Conservation (phyloP, 192 early-diverging fungal genomes). For the Backusella luteola region DNA sequence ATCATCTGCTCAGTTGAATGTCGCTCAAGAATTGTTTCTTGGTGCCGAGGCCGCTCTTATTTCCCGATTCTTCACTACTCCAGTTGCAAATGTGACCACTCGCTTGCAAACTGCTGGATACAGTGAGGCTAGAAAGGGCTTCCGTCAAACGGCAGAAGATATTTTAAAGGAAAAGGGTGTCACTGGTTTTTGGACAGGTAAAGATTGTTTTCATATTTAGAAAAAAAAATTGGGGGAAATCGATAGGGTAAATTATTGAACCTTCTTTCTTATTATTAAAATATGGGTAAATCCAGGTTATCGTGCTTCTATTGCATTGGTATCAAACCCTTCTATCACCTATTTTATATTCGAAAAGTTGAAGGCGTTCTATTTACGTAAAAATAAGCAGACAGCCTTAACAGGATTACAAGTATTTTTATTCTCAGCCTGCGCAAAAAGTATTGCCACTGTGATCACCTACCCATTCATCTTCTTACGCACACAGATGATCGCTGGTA, state of each 20-base stretch:
- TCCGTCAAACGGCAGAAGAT: slow-evolving; percentile 31
- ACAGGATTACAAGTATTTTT: slow-evolving; percentile 44
- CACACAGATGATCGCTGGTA: slow-evolving; percentile 38
- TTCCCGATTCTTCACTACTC: slow-evolving; percentile 48
- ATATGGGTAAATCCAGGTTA: slow-evolving; percentile 29
- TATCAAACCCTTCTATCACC: slow-evolving; percentile 51
- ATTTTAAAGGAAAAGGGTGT: slow-evolving; percentile 44
- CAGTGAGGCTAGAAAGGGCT: slow-evolving; percentile 25
- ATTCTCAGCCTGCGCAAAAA: slow-evolving; percentile 46
- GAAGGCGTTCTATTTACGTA: slow-evolving; percentile 26
- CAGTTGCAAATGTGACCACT: slow-evolving; percentile 49
- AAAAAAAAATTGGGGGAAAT: background rate
- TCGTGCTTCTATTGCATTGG: slow-evolving; percentile 44
- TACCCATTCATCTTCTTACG: slow-evolving; percentile 51
- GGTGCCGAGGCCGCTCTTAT: slow-evolving; percentile 51
- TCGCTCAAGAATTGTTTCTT: slow-evolving; percentile 47
- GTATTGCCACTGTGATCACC: slow-evolving; percentile 47
- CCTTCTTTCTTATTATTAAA: background rate
- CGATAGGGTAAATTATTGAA: background rate
- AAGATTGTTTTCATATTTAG: background rate
- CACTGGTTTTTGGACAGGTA: slow-evolving; percentile 49
- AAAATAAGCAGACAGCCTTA: slow-evolving; percentile 22
- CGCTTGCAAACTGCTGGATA: slow-evolving; percentile 39
- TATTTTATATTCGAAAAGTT: slow-evolving; percentile 52
- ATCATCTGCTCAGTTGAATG: slow-evolving; percentile 34